These are phyloP conservation scores for Fusarium compactum DNA, from an alignment of 2,329 filamentous ascomycete genomes.

Conservation along the genomic window DNA sequence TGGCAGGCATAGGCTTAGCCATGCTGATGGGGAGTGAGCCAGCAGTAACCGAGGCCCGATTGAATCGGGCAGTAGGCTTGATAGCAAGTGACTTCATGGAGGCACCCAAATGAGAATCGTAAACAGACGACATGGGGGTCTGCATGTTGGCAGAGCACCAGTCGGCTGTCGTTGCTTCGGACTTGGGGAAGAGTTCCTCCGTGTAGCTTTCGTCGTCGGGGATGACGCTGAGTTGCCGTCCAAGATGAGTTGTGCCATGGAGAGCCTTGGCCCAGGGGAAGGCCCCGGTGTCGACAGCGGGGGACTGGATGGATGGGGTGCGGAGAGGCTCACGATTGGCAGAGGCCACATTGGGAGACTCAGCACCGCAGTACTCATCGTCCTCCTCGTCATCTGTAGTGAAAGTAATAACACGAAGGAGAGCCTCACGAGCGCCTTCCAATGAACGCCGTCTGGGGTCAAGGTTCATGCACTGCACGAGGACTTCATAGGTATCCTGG, in stretches of 20 bases:
- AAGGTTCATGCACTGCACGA: conserved; percentile 89
- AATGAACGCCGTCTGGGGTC: conserved; percentile 92
- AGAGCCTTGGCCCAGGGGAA: conserved; percentile 97
- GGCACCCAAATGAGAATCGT: conserved; percentile 83
- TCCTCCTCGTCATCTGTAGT: conserved; percentile 91
- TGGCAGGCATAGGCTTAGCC: conserved; percentile 79
- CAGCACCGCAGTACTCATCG: conserved; percentile 92
- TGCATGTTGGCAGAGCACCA: conserved; percentile 84
- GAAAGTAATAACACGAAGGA: conserved; percentile 86
- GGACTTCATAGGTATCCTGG: conserved; percentile 95
- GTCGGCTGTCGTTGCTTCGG: conserved; percentile 75
- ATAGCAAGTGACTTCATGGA: conserved; percentile 82
- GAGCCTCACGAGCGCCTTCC: conserved; percentile 78
- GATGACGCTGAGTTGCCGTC: conserved; percentile 88
- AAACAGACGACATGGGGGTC: conserved; percentile 83
- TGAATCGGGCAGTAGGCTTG: conserved; percentile 54
- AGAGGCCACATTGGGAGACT: conserved; percentile 80
- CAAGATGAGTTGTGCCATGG: conserved; percentile 78
- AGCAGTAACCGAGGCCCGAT: conserved; percentile 68
- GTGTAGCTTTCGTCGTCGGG: conserved; percentile 82
- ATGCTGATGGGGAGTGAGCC: conserved; percentile 83
- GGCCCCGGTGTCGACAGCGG: conserved; percentile 80
- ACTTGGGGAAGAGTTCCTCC: conserved; percentile 87
- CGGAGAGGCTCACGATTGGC: conserved; percentile 95
- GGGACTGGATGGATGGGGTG: conserved; percentile 93